Conservation (phyloP, 805 yeast genomes). For the Nakazawaea anatomiae region DNA sequence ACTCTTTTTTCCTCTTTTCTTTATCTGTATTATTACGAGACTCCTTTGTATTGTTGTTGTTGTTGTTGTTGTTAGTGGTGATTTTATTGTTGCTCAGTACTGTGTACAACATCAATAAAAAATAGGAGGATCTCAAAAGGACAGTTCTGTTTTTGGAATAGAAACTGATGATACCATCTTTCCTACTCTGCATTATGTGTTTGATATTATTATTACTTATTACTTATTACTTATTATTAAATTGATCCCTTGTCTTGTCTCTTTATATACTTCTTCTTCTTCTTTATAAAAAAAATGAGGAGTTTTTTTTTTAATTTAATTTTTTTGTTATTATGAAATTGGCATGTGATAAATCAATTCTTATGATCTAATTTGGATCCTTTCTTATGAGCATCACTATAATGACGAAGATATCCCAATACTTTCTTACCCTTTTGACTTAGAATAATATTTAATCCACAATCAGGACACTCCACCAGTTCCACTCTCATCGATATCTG, state of each 20-base stretch:
- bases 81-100: conserved; percentile 2
- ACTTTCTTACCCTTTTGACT: conserved; percentile 19
- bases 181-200: no score
- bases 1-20: not conserved
- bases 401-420: conserved; percentile 23
- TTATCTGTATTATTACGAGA: not conserved
- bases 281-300: not conserved
- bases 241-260: not conserved
- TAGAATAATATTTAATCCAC: conserved; percentile 14
- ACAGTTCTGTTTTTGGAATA: conserved; percentile 4
- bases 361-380: conserved; percentile 13
- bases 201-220: no score
- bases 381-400: conserved; percentile 20
- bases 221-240: no score
- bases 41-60: not conserved
- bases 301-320: no score
- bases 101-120: conserved; percentile 7
- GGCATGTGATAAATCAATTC: not conserved
- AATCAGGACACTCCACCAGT: conserved; percentile 20
- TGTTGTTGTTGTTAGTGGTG: not conserved
- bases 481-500: conserved; percentile 1
- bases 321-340: not conserved
- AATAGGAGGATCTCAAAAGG: conserved; percentile 7
- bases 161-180: not conserved
- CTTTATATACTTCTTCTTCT: no score